Evolutionary conservation across 768 basidiomycete species (phyloP), one percentile per base, ranked within the genome.

Genomic region (Suillus ampliporus): DNA sequence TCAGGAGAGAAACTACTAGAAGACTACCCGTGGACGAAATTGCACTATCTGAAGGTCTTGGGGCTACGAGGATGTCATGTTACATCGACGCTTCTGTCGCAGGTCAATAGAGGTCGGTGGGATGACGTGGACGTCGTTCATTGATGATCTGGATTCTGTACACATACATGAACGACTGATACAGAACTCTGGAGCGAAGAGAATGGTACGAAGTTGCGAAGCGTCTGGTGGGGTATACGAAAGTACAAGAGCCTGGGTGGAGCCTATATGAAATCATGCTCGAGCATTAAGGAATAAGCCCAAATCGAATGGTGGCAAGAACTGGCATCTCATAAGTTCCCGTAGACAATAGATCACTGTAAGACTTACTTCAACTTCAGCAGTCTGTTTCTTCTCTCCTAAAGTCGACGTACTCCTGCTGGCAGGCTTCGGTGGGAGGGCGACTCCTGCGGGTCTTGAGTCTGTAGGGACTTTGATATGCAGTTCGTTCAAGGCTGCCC

Each of bases 61-160:
- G 89, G 87, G 1, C 71, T 89, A 57, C 77, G 88, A 65, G 83
- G 72, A 46, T 90, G 87, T 72, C 69, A 72, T 50, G 67, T 88
- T 28, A 77, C 83, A 2, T 68, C 68, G 44, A 78, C 73, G n/a
- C 70, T 86, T 35, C 58, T 82, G 23, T 65, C 61, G 41, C 80
- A 76, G 59, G 69, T 92, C 44, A 90, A 91, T 67, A 75, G 79
- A 68, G 83, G 84, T 0, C 82, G 88, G 64, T 90, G 89, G 89
- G 83, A 84, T 62, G 89, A 89, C 68, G 78, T 92, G 38, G 74
- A 72, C 47, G 69, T 89, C 64, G 68, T 89, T 63, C 76, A 72
- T 56, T 40, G 54, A 56, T 19, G 37, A 40, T 56, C 23, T 31
- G 31, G 31, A 31, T 6, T 31, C 31, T 56, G 40, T 61, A 21